phyloP scores from a whole-genome alignment of 345 rosid genomes.

The Erucastrum elatum region DNA sequence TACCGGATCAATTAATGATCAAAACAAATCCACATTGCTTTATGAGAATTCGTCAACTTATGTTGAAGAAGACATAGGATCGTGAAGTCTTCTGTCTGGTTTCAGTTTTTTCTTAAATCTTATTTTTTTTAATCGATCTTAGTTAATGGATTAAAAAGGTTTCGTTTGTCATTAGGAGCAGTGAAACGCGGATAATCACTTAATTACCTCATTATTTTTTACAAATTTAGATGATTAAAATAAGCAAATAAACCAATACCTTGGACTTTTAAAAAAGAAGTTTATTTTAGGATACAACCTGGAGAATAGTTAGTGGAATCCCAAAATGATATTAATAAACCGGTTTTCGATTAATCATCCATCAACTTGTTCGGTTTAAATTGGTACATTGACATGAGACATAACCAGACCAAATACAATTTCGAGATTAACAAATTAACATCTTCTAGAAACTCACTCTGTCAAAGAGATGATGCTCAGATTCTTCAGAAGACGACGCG shows the following conservation, averaged over 20 bases:
- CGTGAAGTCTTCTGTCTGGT: conserved; percentile 2
- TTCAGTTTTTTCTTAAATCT: background rate
- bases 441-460: background rate
- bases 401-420: conserved; percentile 33
- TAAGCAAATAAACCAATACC: background rate
- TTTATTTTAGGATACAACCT: background rate
- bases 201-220: background rate
- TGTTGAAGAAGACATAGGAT: conserved; percentile 16
- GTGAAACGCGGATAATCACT: conserved; percentile 39
- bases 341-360: background rate
- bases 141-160: background rate
- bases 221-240: background rate
- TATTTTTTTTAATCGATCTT: background rate
- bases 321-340: background rate
- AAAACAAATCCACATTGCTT: conserved; percentile 17
- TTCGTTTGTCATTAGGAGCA: conserved; percentile 24
- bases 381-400: background rate
- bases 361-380: background rate
- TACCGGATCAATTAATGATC: conserved; percentile 5
- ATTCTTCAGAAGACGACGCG: conserved; percentile 74
- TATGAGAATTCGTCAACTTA: background rate
- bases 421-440: background rate
- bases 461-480: background rate
- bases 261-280: background rate
- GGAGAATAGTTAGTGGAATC: background rate